Conservation (phyloP, 2,329 filamentous ascomycete species). For the Seiridium cupressi region DNA sequence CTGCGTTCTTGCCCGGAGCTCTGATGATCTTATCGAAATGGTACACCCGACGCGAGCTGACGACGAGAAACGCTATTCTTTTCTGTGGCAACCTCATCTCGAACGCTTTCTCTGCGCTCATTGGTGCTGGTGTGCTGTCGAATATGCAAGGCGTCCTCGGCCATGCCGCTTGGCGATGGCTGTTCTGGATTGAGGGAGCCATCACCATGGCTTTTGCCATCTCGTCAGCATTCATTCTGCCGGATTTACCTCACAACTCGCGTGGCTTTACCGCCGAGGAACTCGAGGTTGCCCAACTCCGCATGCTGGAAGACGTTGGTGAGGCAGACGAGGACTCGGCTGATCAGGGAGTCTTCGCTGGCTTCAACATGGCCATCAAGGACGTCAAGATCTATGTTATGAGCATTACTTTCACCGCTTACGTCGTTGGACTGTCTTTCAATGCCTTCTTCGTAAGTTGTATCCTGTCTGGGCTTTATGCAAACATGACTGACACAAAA, state of each 20-base stretch:
- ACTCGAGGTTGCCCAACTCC: conserved; percentile 49
- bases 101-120: conserved; percentile 57
- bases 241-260: conserved; percentile 55
- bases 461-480: background rate
- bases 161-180: conserved; percentile 59
- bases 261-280: conserved; percentile 61
- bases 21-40: conserved; percentile 64
- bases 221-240: conserved; percentile 45
- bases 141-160: conserved; percentile 56
- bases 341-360: conserved; percentile 49
- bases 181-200: conserved; percentile 50
- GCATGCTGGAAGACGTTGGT: conserved; percentile 57
- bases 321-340: conserved; percentile 51
- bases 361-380: conserved; percentile 57
- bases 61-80: conserved; percentile 53
- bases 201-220: conserved; percentile 49
- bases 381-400: conserved; percentile 63
- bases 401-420: conserved; percentile 61
- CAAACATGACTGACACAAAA: background rate
- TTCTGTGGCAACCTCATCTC: conserved; percentile 61
- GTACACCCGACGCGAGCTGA: conserved; percentile 61
- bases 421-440: conserved; percentile 57
- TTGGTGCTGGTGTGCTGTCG: conserved; percentile 57
- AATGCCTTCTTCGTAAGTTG: conserved; percentile 54
- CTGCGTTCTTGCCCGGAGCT: conserved; percentile 63